These are phyloP conservation scores for Lactuca saligna DNA, from an alignment of 129 eudicot genomes.

Conservation along the genomic window DNA sequence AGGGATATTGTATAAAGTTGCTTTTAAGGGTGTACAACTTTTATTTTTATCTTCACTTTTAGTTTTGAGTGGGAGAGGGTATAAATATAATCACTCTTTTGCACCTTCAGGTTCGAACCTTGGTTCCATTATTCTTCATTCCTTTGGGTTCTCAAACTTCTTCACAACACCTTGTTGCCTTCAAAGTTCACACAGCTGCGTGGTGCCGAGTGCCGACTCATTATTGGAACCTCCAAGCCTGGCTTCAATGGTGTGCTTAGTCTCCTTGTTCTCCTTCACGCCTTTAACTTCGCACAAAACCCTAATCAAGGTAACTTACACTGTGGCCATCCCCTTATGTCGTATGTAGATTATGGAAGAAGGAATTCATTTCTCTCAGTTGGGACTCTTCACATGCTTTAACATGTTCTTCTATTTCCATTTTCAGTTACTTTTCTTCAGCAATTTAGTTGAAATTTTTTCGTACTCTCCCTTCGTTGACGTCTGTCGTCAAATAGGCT, in stretches of 20 bases:
- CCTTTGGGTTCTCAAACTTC: too few species aligned
- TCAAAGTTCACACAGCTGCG: too few species aligned
- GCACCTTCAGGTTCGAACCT: neutral
- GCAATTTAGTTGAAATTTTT: neutral
- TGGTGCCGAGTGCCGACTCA: too few species aligned
- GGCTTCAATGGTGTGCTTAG: constrained; percentile 23
- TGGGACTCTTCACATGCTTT: neutral
- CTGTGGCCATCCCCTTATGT: neutral
- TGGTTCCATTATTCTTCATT: neutral
- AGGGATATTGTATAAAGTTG: too few species aligned
- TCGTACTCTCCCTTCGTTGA: neutral
- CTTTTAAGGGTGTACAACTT: too few species aligned
- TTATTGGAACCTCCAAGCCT: neutral
- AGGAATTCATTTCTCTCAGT: neutral
- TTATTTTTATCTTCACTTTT: too few species aligned
- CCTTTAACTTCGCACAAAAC: constrained; percentile 18
- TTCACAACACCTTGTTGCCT: neutral
- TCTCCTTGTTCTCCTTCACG: constrained; percentile 22
- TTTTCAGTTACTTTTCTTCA: neutral
- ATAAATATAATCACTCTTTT: neutral
- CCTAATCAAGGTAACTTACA: constrained; percentile 21
- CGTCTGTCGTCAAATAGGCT: neutral
- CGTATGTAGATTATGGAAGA: neutral
- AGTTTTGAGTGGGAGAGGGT: neutral
- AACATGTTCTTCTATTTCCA: neutral